Conservation (phyloP, 768 basidiomycete species). For the Clitopilus passeckerianus region DNA sequence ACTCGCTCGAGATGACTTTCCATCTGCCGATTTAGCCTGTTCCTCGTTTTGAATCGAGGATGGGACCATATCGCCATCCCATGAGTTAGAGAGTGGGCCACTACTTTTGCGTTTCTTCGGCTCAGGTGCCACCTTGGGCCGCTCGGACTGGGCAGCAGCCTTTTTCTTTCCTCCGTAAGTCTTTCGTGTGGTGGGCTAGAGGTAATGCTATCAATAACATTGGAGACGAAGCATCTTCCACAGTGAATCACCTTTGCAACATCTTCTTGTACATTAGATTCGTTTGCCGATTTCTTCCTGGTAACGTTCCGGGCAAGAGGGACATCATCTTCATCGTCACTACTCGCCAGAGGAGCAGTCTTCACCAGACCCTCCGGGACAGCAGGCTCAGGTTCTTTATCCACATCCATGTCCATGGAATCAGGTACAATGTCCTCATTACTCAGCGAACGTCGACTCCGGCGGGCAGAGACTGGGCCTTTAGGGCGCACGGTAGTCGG, state of each 20-base stretch:
- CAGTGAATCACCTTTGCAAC: neutral
- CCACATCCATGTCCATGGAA: conserved; percentile 20
- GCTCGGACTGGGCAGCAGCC: neutral
- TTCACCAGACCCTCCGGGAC: neutral
- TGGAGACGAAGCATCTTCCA: neutral
- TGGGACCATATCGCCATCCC: conserved; percentile 38
- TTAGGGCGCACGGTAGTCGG: neutral
- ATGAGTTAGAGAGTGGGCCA: conserved; percentile 12
- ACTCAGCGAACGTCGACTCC: neutral
- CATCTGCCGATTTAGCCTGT: neutral
- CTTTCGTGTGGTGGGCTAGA: neutral
- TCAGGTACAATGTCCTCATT: conserved; percentile 19
- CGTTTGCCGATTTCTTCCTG: neutral
- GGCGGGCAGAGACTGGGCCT: neutral
- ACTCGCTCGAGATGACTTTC: neutral
- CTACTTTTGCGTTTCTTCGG: neutral
- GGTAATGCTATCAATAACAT: neutral
- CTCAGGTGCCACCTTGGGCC: neutral
- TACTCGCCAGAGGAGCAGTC: neutral
- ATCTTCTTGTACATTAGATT: neutral
- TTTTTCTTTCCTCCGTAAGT: neutral
- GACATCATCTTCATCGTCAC: conserved; percentile 35
- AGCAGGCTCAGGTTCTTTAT: conserved; percentile 3
- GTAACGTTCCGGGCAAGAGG: conserved; percentile 29
- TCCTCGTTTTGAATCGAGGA: conserved; percentile 62